Percentiles rank a stretch among this genome's conserved stretches.
Evolutionary conservation across 805 yeast species (phyloP).

Genomic region (Saccharomycopsis oosterbeekiorum): DNA sequence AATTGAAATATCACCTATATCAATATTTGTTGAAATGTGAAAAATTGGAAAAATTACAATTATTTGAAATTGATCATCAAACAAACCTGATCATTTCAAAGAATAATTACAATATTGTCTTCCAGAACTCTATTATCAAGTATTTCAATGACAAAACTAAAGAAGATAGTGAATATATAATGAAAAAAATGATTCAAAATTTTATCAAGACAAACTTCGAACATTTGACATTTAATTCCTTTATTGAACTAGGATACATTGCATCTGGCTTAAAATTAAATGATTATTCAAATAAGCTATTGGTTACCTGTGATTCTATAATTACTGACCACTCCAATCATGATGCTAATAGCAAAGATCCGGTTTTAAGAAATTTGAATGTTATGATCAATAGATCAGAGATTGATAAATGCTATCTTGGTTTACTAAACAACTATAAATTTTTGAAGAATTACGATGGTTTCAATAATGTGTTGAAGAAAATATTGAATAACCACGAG

Average conservation of each 20-base stretch:
- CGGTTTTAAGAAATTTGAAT: not conserved
- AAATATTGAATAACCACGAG: slow-evolving; percentile 1
- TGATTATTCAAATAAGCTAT: not conserved
- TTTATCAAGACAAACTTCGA: not conserved
- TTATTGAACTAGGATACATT: slow-evolving; percentile 4
- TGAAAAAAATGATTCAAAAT: not conserved
- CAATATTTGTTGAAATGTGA: slow-evolving; percentile 3
- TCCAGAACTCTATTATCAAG: not conserved
- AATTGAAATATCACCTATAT: slow-evolving; percentile 5
- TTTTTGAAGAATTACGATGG: not conserved
- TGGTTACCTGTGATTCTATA: not conserved
- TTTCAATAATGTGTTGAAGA: not conserved
- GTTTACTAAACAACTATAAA: slow-evolving; percentile 4
- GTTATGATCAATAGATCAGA: not conserved
- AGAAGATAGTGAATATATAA: not conserved
- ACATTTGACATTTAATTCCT: slow-evolving; percentile 1
- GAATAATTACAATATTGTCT: not conserved
- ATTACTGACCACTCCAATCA: slow-evolving; percentile 1
- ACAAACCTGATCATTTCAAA: not conserved
- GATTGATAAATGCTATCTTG: not conserved
- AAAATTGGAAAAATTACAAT: not conserved
- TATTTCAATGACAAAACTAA: not conserved
- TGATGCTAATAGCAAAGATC: not conserved
- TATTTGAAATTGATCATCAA: not conserved
- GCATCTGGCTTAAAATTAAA: slow-evolving; percentile 1